Base-by-base conservation (phyloP, 805 yeast genomes). In the Maudiozyma turicensis region DNA sequence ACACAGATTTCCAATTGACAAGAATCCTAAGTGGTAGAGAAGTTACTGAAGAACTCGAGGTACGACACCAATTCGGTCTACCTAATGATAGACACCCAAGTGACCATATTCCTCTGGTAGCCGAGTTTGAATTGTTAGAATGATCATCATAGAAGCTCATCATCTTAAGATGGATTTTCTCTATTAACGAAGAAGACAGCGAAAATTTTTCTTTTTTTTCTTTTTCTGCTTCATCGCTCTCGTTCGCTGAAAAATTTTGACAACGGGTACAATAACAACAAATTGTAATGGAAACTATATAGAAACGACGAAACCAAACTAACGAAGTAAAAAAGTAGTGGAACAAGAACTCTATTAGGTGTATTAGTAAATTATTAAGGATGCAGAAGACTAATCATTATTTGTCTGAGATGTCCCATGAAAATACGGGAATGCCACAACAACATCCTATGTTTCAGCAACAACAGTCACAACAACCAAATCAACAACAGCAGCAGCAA, bases 61-160 rank as follows among this genome's bases (percentile, higher is more conserved):
- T 30, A 1, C 38, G 48, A 8, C 48, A 57, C 11, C 61, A 64
- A 46, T 52, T 53, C 40, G 78, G 83, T 0, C 69, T 80, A 45
- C 86, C 86, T 0, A 80, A 81, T 52, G 65, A 61, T 40, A 73
- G 73, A 15, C 81, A 76, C 53, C 86, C 86, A 4, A 80, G 81
- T 47, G 82, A 78, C 49, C 76, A 72, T 52, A 72, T 72, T 8
- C 76, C 76, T 10, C 56, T 72, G 30, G 63, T 69, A 7, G 60
- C 69, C 48, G 67, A 71, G 56, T 50, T 74, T 58, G 53, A 69
- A 44, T 52, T 65, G 30, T 48, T 60, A 28, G 26, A 20, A 20
- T 20, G 26, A 20, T 20, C 26, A 20, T 20, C 26, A 20, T 20
- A n/a, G 34, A 9, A 32, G 34, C 34, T 9, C 34, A 32, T 32